Conservation (phyloP, 306 rosid species). For the Betula pendula region DNA sequence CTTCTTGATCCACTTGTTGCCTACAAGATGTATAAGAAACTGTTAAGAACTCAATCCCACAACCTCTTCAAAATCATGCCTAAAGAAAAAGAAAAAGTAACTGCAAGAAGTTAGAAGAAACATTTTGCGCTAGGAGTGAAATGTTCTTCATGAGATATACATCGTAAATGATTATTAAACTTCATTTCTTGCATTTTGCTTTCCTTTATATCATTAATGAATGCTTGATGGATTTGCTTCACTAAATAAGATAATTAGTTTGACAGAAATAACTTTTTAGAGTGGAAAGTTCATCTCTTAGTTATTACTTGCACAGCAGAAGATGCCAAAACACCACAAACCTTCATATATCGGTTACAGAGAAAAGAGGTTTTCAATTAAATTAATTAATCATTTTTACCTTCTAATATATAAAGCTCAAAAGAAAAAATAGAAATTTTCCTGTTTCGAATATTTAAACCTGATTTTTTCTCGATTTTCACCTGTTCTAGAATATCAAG, state of each 20-base stretch:
- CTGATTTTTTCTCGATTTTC: neutral
- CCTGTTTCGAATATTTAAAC: neutral
- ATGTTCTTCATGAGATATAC: neutral
- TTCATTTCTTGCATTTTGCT: neutral
- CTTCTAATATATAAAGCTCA: neutral
- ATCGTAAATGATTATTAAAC: neutral
- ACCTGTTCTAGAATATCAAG: neutral
- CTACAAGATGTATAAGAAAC: conserved; percentile 34
- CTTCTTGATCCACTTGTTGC: conserved; percentile 44
- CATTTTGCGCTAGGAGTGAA: neutral
- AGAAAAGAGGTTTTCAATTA: neutral
- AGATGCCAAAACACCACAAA: neutral
- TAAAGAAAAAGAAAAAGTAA: conserved; percentile 21
- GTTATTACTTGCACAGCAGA: neutral
- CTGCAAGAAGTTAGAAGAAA: conserved; percentile 18
- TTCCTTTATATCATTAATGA: neutral
- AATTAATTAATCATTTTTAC: too few species aligned
- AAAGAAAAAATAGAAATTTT: neutral
- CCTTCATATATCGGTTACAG: neutral
- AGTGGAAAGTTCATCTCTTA: neutral
- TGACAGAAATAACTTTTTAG: neutral
- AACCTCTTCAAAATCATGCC: conserved; percentile 15
- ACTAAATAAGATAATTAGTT: neutral
- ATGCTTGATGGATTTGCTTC: neutral
- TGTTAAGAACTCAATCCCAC: conserved; percentile 18